phyloP scores from a whole-genome alignment of 2,329 filamentous ascomycete species.

The Endothia cerciana region DNA sequence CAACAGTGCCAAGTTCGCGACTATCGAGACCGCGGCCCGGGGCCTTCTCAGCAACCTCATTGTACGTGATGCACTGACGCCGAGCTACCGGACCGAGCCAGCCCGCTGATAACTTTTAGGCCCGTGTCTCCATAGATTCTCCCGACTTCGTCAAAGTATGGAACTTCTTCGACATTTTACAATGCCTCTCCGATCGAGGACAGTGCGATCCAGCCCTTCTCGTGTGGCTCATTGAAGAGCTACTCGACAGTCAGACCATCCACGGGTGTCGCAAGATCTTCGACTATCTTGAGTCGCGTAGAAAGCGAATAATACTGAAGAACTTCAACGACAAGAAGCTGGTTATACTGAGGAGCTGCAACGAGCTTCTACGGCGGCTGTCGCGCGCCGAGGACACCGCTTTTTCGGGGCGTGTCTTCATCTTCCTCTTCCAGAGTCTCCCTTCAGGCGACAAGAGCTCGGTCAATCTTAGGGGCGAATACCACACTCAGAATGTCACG shows the following conservation, averaged over 20 bases:
- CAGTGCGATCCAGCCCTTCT: constrained; percentile 78
- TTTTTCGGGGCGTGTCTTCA: constrained; percentile 96
- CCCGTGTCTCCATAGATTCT: constrained; percentile 74
- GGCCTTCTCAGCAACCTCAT: constrained; percentile 79
- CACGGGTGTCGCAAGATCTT: constrained; percentile 89
- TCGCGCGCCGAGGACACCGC: constrained; percentile 97
- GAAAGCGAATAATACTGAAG: constrained; percentile 82
- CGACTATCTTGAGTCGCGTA: constrained; percentile 90
- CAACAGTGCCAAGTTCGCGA: constrained; percentile 62
- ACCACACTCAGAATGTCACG: constrained; percentile 93
- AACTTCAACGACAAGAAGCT: constrained; percentile 84
- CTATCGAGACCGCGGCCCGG: constrained; percentile 83
- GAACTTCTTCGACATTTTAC: constrained; percentile 93
- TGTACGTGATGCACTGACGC: constrained; percentile 53
- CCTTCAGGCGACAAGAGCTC: constrained; percentile 96
- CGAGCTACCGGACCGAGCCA: constrained; percentile 29
- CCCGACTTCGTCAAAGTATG: constrained; percentile 82
- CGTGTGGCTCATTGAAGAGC: constrained; percentile 90
- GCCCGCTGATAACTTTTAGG: constrained; percentile 53
- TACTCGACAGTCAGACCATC: constrained; percentile 95
- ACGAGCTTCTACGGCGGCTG: constrained; percentile 88
- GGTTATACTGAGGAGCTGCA: constrained; percentile 90
- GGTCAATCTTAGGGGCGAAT: constrained; percentile 94
- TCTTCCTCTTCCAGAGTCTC: constrained; percentile 98
- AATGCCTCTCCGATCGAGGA: constrained; percentile 82